Evolutionary conservation across 2,329 filamentous ascomycete genomes (phyloP).

Genomic region (Sporothrix euskadiensis): DNA sequence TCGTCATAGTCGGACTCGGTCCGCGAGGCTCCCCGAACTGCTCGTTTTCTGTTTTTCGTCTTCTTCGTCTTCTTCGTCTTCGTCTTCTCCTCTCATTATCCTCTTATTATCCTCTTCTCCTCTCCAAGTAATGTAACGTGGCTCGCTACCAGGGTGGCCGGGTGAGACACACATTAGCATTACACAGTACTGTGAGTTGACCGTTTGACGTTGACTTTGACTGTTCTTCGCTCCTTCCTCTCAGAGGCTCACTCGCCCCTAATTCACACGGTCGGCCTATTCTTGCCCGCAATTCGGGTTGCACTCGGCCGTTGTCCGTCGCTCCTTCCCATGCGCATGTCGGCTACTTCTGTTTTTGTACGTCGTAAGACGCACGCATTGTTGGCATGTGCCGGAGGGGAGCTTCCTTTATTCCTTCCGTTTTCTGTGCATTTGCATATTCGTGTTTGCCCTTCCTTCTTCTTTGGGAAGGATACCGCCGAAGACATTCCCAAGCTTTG

Average conservation of each 20-base stretch:
- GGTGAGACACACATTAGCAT: background rate
- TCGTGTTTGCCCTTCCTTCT: background rate
- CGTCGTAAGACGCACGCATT: background rate
- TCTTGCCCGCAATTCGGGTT: background rate
- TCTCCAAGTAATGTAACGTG: background rate
- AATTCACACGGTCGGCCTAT: background rate
- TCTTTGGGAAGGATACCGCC: conserved; percentile 6
- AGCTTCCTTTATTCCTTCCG: background rate
- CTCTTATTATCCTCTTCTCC: background rate
- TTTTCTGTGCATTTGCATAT: background rate
- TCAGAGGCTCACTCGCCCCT: background rate
- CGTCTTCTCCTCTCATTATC: background rate
- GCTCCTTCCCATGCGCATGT: background rate
- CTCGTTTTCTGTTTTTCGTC: background rate
- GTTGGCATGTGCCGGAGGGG: background rate
- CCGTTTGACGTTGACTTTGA: background rate
- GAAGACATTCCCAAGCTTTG: background rate
- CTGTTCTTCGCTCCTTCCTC: background rate
- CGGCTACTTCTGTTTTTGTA: background rate
- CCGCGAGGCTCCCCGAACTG: background rate
- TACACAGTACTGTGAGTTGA: background rate
- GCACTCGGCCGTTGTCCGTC: conserved; percentile 3
- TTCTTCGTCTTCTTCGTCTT: background rate
- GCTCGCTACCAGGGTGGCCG: background rate
- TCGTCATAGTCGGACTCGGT: background rate